Evolutionary conservation across 2,329 filamentous ascomycete genomes (phyloP).

Genomic region (Fusarium keratoplasticum): DNA sequence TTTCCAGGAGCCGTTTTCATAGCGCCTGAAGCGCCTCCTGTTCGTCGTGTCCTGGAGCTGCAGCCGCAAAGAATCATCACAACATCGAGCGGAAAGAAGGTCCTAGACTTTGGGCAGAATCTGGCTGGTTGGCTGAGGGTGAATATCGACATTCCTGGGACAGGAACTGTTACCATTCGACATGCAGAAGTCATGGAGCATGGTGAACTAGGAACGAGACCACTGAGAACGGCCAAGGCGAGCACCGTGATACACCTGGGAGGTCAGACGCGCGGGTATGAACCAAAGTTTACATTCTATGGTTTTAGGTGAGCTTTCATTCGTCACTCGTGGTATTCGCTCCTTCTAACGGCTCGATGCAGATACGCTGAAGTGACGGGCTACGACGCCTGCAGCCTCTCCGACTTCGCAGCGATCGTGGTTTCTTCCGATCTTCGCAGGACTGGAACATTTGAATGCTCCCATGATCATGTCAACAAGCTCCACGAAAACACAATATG

Average conservation of each 20-base stretch:
- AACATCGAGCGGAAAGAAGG: not conserved
- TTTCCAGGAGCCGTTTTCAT: not conserved
- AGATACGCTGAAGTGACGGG: not conserved
- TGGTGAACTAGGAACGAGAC: not conserved
- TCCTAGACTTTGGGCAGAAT: not conserved
- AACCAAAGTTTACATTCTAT: not conserved
- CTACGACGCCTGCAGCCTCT: not conserved
- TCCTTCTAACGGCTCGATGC: not conserved
- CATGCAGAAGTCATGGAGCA: not conserved
- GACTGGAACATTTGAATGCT: not conserved
- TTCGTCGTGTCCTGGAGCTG: not conserved
- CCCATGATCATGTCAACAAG: not conserved
- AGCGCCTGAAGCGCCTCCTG: not conserved
- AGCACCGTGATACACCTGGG: not conserved
- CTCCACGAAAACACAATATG: not conserved
- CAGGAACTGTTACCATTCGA: not conserved
- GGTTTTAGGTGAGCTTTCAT: not conserved
- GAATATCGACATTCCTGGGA: not conserved
- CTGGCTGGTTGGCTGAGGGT: not conserved
- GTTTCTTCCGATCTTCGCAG: not conserved
- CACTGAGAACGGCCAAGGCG: not conserved
- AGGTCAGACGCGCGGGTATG: not conserved
- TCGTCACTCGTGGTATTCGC: accelerated
- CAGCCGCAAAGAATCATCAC: not conserved
- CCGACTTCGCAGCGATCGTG: not conserved